Evolutionary conservation across 192 early-diverging fungal species (phyloP).

Genomic region (Backusella morwellensis): DNA sequence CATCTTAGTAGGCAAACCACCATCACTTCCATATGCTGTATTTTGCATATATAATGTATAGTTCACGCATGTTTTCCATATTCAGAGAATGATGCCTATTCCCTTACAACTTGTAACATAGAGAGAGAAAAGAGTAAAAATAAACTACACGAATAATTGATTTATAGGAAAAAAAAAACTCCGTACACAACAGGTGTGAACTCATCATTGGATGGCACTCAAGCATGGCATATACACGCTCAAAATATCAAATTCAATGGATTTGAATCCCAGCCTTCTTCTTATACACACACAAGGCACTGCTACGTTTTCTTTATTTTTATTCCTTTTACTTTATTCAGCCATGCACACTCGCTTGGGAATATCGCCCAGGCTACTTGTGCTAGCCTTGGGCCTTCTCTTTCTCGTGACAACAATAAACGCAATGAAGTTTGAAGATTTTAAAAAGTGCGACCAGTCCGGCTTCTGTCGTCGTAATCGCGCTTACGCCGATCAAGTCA

Average conservation of each 20-base stretch:
- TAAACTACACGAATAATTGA: no score
- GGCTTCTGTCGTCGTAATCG: slow-evolving; percentile 90
- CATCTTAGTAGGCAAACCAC: no score
- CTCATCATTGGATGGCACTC: neutral
- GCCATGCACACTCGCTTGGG: neutral
- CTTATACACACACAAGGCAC: no score
- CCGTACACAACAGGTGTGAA: neutral
- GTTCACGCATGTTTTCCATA: no score
- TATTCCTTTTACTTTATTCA: neutral
- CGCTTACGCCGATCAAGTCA: slow-evolving; percentile 69
- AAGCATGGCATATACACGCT: neutral
- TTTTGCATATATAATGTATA: no score
- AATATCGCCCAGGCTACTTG: neutral
- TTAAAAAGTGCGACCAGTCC: slow-evolving; percentile 84
- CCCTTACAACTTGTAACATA: no score
- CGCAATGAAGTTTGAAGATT: slow-evolving; percentile 81
- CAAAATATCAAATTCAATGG: no score
- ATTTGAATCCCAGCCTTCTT: no score
- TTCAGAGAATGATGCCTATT: no score
- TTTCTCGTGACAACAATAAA: neutral
- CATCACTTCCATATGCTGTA: no score
- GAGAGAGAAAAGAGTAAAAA: no score
- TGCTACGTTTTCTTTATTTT: neutral
- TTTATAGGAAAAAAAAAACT: neutral
- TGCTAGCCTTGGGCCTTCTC: neutral